Evolutionary conservation across 139 green algal species (phyloP).

Genomic region (Tetradesmus obliquus): DNA sequence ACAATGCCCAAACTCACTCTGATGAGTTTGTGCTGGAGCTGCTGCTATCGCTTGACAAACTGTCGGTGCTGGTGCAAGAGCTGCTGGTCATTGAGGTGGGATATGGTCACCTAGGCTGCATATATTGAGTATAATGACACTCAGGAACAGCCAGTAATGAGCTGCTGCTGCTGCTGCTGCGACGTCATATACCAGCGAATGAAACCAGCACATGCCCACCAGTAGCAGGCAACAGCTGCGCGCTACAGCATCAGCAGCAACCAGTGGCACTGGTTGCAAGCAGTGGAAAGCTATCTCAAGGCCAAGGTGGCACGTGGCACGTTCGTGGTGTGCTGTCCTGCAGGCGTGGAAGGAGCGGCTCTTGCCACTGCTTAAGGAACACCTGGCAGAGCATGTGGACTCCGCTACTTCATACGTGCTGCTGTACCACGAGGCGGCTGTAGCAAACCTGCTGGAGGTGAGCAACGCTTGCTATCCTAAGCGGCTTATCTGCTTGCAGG

Average conservation of each 20-base stretch:
- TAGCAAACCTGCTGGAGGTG: constrained; percentile 83
- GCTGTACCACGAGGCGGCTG: constrained; percentile 78
- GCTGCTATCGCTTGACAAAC: constrained; percentile 79
- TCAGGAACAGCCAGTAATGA: not conserved
- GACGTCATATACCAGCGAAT: not conserved
- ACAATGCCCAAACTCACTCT: constrained; percentile 77
- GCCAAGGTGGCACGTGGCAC: not conserved
- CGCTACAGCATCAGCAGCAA: not conserved
- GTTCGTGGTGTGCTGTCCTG: not conserved
- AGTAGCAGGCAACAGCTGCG: not conserved
- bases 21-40: constrained; percentile 92
- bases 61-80: constrained; percentile 52
- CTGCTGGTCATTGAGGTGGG: constrained; percentile 50
- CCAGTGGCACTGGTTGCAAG: not conserved
- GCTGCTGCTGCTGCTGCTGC: not conserved
- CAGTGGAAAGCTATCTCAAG: not conserved
- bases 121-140: not conserved
- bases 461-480: not conserved
- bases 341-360: constrained; percentile 85
- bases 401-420: constrained; percentile 72
- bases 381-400: constrained; percentile 74
- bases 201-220: not conserved
- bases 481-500: not conserved
- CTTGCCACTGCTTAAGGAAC: constrained; percentile 71
- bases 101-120: not conserved